Base-by-base conservation (phyloP, 2,329 filamentous ascomycete species). In the Ophiostoma piceae region DNA sequence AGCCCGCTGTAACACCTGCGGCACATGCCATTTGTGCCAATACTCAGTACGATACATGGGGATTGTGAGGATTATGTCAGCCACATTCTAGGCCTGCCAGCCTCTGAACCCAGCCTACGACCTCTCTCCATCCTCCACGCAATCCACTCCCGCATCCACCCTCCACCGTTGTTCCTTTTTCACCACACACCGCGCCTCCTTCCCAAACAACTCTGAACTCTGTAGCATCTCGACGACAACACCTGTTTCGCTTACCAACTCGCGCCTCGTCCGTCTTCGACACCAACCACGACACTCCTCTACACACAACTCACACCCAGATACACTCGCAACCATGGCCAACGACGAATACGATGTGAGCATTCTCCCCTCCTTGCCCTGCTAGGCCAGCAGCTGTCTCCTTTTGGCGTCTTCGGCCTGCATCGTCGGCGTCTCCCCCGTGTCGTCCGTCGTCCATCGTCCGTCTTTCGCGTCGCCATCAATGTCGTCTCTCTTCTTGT, bases 321-420 rank as follows among this genome's bases (percentile, higher is more conserved):
- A 70, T 39, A 22, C 26, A 66, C 8, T 65, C 62, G 69, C 66
- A 47, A 70, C 68, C 70, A 99, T 98, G 95, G 95, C 94, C 79
- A 99, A 98, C 90, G 95, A 99, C 88, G 95, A 99, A 86, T 99
- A 99, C 85, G 95, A 99, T 90, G 94, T 98, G 85, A 86, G 93
- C 80, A 69, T 37, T 47, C n/a, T 65, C 64, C 70, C 70, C 47
- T 41, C 60, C 41, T 62, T 68, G 35, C 5, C 35, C 35, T 35
- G 35, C 32, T 65, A 14, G 5, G 14, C 26, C 57, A 12, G 12
- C 51, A 8, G n/a, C 51, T 29, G 51, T 22, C 51, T 26, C n/a
- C 51, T 57, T 57, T 57, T 22, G 51, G 51, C 22, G 35, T 35
- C 35, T 35, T 35, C 35, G 35, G 35, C 35, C 35, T 35, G 35